Base-by-base conservation (phyloP, 148 eudicot genomes). In the Fagopyrum esculentum region DNA sequence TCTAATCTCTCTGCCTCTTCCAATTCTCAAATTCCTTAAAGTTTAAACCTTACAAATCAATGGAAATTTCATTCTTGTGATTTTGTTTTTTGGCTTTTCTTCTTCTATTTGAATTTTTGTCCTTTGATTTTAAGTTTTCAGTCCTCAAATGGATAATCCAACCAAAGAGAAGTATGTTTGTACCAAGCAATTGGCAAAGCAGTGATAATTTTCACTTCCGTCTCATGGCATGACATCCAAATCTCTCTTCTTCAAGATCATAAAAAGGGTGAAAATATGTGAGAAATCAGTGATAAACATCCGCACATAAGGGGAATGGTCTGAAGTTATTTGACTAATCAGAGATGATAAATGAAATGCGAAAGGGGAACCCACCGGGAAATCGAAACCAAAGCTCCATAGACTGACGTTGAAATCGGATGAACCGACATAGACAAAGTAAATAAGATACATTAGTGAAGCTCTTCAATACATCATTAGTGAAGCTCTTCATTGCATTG, bases 111-210 rank as follows among this genome's bases (percentile, higher is more conserved):
- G 76, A 79, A 75, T 80, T 46, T 44, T 69, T 30, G 5, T 26
- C 10, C 50, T 44, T 69, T 63, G 26, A 22, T 22, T 22, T 22
- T 22, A 22, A 22, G 52, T 73, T 73, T 76, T 46, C 77, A 76
- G 84, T 59, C 35, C 68, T 2, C 16, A 61, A 61, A 61, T 61
- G 68, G 68, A 40, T 60, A 35, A 86, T 13, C 84, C 87, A 40
- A 86, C 64, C 44, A 88, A 78, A 61, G 78, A 84, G 12, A 73
- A 79, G 46, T 64, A 45, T 30, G 70, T 64, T 35, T 84, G 83
- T 61, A 76, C 87, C 4, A 87, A 87, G 59, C 85, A 81, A 66
- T 83, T 83, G 73, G 81, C 88, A 87, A 77, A 73, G 85, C 81
- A 4, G 84, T 82, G 17, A 85, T 79, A 76, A 61, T 82, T 2